Conservation (phyloP, 2,329 filamentous ascomycete genomes). For the Cladosporium colombiae region DNA sequence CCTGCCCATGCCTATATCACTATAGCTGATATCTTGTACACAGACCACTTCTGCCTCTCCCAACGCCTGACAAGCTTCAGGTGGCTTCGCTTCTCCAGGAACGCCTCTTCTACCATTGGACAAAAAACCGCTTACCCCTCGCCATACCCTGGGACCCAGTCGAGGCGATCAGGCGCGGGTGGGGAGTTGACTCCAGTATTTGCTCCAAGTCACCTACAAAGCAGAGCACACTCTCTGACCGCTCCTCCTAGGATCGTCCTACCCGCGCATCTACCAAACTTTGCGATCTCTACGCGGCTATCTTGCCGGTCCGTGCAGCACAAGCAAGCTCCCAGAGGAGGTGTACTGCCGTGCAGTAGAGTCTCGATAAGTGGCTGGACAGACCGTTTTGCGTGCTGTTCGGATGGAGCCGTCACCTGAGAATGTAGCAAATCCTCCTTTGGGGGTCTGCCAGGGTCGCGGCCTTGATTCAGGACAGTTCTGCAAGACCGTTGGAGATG, state of each 20-base stretch:
- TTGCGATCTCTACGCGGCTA: neutral
- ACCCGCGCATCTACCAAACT: neutral
- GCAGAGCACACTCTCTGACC: neutral
- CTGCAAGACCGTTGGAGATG: slow-evolving; percentile 16
- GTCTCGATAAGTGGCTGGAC: neutral
- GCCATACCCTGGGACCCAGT: neutral
- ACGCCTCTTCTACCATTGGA: neutral
- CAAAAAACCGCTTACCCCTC: neutral
- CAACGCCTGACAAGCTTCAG: neutral
- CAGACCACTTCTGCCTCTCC: neutral
- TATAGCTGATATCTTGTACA: neutral
- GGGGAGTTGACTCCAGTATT: neutral
- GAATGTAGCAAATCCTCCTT: neutral
- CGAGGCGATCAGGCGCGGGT: neutral
- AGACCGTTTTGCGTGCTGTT: neutral
- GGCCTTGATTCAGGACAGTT: slow-evolving; percentile 3
- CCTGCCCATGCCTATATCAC: neutral
- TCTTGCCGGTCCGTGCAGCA: neutral
- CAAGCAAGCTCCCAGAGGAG: neutral
- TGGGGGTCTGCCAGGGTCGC: neutral
- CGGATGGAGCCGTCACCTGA: neutral
- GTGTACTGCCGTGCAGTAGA: neutral
- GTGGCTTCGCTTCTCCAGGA: neutral
- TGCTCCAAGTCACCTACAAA: neutral
- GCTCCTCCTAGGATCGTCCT: neutral